Base-by-base conservation (phyloP, 495 filamentous ascomycete genomes). In the Penicillium pulvis region DNA sequence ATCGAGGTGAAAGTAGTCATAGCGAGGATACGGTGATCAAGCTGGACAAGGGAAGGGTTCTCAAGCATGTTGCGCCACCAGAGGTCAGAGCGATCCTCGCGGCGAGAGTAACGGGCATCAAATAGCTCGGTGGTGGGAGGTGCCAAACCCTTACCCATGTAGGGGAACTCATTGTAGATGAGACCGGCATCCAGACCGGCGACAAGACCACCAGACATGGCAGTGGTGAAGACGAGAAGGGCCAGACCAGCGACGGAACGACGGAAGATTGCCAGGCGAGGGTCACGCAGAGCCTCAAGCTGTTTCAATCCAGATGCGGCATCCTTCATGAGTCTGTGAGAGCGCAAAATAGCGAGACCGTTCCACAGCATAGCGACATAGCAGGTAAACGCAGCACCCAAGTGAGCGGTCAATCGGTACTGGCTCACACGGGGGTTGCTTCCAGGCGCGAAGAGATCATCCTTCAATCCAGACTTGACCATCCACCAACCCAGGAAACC, bases 401-500 rank as follows among this genome's bases (percentile, higher is more conserved):
- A 79, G 69, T 98, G 94, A 3, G 92, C 85, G 14, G 93, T 88
- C 41, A 98, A 83, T 19, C 94, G 87, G 75, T 98, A 98, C 75
- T 98, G 94, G 68, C 85, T 90, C 31, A 98, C 94, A 53, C 94
- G 85, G 0, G 94, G 94, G 71, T 96, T 91, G 53, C 85, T 87
- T 7, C 93, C 95, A 1, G 90, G 88, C 3, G 89, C 91, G 67
- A 98, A 97, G 17, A 98, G 84, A 66, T 98, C 92, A 69, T 98
- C 94, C 63, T 91, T 91, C 56, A 98, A 78, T 2, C 94, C 94
- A 1, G 89, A 93, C 73, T 95, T 96, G 63, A 98, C 94, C 94
- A 98, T 98, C 91, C 93, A 98, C 94, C 94, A 98, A 10, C 94
- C 94, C 46, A 98, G 82, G 62, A 94, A 86, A 9, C 95, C 94